Base-by-base conservation (phyloP, 345 rosid species). In the Alliaria petiolata region DNA sequence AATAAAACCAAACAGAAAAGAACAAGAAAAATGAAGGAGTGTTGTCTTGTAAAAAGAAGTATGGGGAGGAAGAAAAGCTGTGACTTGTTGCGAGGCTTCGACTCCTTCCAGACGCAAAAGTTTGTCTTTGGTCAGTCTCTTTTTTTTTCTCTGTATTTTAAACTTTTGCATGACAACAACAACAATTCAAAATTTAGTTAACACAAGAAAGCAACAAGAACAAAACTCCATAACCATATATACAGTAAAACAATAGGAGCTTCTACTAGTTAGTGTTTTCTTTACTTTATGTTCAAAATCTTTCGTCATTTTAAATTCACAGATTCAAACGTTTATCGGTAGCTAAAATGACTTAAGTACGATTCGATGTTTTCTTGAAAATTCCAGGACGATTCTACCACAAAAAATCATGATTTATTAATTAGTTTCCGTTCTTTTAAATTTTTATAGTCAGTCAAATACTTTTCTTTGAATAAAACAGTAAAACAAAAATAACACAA, bases 81-180 rank as follows among this genome's bases (percentile, higher is more conserved):
- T 42, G 60, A 58, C 67, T 56, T 58, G 67, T 74, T 49, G 61
- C 8, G n/a, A 59, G 68, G 45, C 17, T 58, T 74, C 61, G 47
- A 28, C 72, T 65, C 19, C n/a, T 35, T 33, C 39, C 71, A 36
- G 71, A 72, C 77, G 58, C 58, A 16, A 55, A 65, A 57, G 67
- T 46, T 65, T 46, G 65, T 34, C 52, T 65, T 65, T 65, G 71
- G 58, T 65, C 71, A 73, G 66, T 45, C 34, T 62, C 62, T 71
- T 60, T 49, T 71, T n/a, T n/a, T 51, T 13, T 71, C 75, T 65
- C 54, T 74, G 57, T 42, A 19, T 19, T 22, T 12, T 6, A 39
- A 22, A 58, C 72, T 66, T 66, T 74, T 74, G 46, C 67, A 66
- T 65, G 77, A 65, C n/a, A 73, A 38, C 71, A n/a, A n/a, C n/a